Percentiles rank a stretch among this genome's conserved stretches.
Conservation (phyloP, 495 filamentous ascomycete genomes). For the Aspergillus avenaceus region DNA sequence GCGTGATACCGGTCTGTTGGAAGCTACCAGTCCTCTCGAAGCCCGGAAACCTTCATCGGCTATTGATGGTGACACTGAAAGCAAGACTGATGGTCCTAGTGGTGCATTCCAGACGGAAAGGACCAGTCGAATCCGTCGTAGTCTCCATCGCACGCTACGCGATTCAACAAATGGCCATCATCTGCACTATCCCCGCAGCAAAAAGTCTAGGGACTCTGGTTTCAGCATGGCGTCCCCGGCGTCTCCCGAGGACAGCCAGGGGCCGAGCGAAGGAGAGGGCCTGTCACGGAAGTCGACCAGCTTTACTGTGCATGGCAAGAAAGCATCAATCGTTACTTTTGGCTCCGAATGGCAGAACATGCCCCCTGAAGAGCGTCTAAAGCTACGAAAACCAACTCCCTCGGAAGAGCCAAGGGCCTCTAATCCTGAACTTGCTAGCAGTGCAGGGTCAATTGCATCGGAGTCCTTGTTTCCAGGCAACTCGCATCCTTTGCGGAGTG, state of each 20-base stretch:
- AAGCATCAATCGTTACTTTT: conserved; percentile 93
- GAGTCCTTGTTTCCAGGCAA: conserved; percentile 21
- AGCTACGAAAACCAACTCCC: conserved; percentile 48
- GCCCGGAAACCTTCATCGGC: conserved; percentile 30
- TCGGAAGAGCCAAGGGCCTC: conserved; percentile 41
- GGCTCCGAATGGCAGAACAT: conserved; percentile 85
- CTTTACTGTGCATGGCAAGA: conserved; percentile 96
- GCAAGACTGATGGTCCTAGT: conserved; percentile 29
- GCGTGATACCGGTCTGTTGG: conserved; percentile 43
- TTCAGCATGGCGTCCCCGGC: conserved; percentile 51
- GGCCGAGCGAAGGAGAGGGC: conserved; percentile 52
- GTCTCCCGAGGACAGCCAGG: conserved; percentile 54
- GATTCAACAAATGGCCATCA: conserved; percentile 70
- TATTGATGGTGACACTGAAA: conserved; percentile 33
- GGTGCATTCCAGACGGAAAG: conserved; percentile 30
- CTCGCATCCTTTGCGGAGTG: conserved; percentile 34
- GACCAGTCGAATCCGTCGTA: conserved; percentile 66
- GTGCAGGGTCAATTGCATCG: conserved; percentile 28
- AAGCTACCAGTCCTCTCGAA: conserved; percentile 36
- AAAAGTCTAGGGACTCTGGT: conserved; percentile 70
- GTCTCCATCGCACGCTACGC: conserved; percentile 89
- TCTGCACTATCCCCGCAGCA: conserved; percentile 60
- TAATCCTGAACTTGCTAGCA: conserved; percentile 32
- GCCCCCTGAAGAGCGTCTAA: conserved; percentile 70
- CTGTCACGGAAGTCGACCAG: conserved; percentile 75